Conservation (phyloP, 1,139 yeast genomes). For the Yamadazyma mexicana region DNA sequence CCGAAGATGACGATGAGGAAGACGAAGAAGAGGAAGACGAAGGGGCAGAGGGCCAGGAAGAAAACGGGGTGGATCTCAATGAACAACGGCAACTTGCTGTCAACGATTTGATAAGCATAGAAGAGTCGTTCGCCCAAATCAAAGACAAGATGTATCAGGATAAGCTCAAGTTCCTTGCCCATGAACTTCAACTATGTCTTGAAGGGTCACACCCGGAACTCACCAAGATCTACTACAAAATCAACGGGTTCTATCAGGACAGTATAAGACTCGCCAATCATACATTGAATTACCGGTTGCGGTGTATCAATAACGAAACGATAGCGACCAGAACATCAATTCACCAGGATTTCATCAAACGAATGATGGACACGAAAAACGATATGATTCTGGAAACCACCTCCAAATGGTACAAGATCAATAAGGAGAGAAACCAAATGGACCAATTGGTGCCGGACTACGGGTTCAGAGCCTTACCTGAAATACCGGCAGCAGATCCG, state of each 20-base stretch:
- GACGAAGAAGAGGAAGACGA: conserved; percentile 16
- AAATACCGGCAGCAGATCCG: conserved; percentile 16
- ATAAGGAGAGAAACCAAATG: conserved; percentile 82
- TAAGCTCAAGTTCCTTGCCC: conserved; percentile 71
- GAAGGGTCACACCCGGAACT: conserved; percentile 91
- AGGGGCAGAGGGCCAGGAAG: conserved; percentile 19
- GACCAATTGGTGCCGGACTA: conserved; percentile 63
- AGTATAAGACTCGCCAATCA: conserved; percentile 67
- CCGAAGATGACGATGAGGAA: conserved; percentile 15
- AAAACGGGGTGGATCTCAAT: conserved; percentile 45
- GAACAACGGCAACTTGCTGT: conserved; percentile 63
- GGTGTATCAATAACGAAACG: conserved; percentile 79
- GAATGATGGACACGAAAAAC: conserved; percentile 66
- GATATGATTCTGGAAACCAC: conserved; percentile 73
- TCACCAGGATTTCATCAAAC: conserved; percentile 81
- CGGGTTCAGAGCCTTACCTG: conserved; percentile 37
- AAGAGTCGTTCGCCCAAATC: conserved; percentile 78
- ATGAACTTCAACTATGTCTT: conserved; percentile 82
- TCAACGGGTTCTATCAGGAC: conserved; percentile 69
- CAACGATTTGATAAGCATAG: conserved; percentile 71
- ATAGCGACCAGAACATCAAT: conserved; percentile 75
- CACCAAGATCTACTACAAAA: conserved; percentile 63
- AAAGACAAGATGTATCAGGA: conserved; percentile 78
- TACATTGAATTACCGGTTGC: conserved; percentile 68
- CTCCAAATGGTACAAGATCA: conserved; percentile 87